Conservation (phyloP, 2,329 filamentous ascomycete genomes). For the Rutstroemia sp. region DNA sequence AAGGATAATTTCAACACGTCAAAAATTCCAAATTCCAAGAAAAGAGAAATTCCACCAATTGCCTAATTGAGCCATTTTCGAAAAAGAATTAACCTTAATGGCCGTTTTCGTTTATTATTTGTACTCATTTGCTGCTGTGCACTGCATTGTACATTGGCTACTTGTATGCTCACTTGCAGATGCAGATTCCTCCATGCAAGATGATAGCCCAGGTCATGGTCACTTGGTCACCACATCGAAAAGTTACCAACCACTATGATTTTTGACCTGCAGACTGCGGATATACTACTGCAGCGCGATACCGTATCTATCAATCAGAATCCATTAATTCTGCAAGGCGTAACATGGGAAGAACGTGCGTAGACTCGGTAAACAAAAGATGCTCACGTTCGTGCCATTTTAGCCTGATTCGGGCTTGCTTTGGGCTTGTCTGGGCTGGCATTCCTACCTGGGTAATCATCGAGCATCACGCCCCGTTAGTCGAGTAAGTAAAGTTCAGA, state of each 20-base stretch:
- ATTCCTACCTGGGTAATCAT: no score
- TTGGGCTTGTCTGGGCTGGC: no score
- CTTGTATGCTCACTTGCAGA: no score
- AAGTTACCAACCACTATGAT: constrained; percentile 11
- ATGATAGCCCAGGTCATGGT: neutral
- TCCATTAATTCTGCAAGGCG: neutral
- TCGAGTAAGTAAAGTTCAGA: no score
- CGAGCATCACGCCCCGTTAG: no score
- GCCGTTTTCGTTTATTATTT: neutral
- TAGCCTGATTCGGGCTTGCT: neutral
- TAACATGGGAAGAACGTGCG: neutral
- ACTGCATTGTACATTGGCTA: no score
- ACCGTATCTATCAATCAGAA: constrained; percentile 8
- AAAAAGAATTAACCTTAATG: neutral
- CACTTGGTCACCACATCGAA: constrained; percentile 10
- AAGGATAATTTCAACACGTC: no score
- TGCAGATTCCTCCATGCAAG: constrained; percentile 4
- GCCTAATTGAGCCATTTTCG: neutral
- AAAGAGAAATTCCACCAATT: no score
- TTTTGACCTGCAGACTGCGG: constrained; percentile 11
- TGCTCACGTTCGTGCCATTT: neutral
- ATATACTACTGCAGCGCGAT: constrained; percentile 11
- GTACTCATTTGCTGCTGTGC: no score
- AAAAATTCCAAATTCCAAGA: no score
- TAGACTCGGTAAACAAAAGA: neutral